These are phyloP conservation scores for Austroboletus olivaceoglutinosus DNA, from an alignment of 1,284 basidiomycete species.

Conservation along the genomic window DNA sequence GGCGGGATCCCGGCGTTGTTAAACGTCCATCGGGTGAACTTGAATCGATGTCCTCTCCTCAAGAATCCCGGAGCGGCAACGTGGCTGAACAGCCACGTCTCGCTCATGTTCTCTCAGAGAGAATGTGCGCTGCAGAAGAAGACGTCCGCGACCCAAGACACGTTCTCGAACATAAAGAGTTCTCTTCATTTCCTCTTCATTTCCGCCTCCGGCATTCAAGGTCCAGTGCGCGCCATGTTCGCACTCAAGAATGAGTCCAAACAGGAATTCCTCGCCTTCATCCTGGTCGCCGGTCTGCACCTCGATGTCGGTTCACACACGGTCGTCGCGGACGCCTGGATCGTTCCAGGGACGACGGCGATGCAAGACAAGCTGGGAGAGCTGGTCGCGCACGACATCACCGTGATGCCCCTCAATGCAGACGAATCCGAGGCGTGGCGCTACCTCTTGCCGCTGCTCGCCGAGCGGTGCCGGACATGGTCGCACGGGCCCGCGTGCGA, in stretches of 20 bases:
- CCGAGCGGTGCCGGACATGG: constrained; percentile 55
- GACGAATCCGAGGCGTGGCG: constrained; percentile 45
- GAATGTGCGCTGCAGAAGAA: constrained; percentile 11
- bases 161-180: constrained; percentile 35
- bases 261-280: constrained; percentile 32
- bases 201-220: constrained; percentile 21
- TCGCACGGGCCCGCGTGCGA: constrained; percentile 45
- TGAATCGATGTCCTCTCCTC: constrained; percentile 38
- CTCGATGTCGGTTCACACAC: constrained; percentile 47
- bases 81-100: constrained; percentile 36
- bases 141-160: constrained; percentile 7
- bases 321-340: constrained; percentile 43
- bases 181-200: constrained; percentile 33
- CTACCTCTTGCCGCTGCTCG: constrained; percentile 43
- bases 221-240: constrained; percentile 26
- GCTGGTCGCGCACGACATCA: constrained; percentile 13
- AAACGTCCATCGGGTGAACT: constrained; percentile 43
- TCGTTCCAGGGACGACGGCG: constrained; percentile 35
- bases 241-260: constrained; percentile 29
- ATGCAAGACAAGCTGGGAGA: constrained; percentile 1
- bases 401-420: constrained; percentile 11
- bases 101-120: constrained; percentile 34
- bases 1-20: constrained; percentile 27
- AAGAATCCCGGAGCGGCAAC: constrained; percentile 6
- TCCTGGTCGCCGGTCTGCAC: constrained; percentile 43